Percentiles rank a stretch among this genome's conserved stretches.
Evolutionary conservation across 441 rosid genomes (phyloP).

Genomic region (Sinapis alba): DNA sequence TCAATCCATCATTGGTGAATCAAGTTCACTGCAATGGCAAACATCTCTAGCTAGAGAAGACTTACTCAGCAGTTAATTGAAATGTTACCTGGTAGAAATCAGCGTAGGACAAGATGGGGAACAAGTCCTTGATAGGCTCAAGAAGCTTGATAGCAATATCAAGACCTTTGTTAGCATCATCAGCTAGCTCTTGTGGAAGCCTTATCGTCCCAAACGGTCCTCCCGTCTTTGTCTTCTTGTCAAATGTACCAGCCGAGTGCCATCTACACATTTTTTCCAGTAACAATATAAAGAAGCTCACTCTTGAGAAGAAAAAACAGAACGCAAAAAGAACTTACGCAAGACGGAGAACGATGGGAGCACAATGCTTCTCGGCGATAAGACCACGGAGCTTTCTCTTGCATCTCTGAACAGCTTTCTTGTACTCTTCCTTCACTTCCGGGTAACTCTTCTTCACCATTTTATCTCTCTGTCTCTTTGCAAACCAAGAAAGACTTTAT

Average conservation of each 20-base stretch:
- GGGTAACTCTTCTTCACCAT: constrained; percentile 58
- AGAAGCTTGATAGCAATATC: constrained; percentile 55
- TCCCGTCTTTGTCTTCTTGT: constrained; percentile 54
- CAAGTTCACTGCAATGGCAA: no score
- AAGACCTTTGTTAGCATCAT: constrained; percentile 61
- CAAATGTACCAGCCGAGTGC: constrained; percentile 71
- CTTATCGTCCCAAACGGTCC: constrained; percentile 67
- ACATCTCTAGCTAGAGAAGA: no score
- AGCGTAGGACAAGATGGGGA: constrained; percentile 53
- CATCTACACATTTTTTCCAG: constrained; percentile 40
- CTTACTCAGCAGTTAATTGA: neutral
- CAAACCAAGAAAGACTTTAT: neutral
- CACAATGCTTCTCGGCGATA: constrained; percentile 62
- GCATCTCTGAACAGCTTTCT: constrained; percentile 47
- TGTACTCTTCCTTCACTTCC: constrained; percentile 53
- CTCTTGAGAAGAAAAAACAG: neutral
- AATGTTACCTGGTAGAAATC: constrained; percentile 56
- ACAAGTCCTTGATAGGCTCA: constrained; percentile 52
- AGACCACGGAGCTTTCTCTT: constrained; percentile 60
- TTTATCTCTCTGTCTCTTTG: constrained; percentile 2
- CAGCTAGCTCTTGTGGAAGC: constrained; percentile 53
- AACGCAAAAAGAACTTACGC: constrained; percentile 47
- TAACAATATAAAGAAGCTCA: neutral
- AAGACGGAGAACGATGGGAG: constrained; percentile 60
- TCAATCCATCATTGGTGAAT: constrained; percentile 1